Conservation (phyloP, 139 green algal genomes). For the Asterochloris erici region DNA sequence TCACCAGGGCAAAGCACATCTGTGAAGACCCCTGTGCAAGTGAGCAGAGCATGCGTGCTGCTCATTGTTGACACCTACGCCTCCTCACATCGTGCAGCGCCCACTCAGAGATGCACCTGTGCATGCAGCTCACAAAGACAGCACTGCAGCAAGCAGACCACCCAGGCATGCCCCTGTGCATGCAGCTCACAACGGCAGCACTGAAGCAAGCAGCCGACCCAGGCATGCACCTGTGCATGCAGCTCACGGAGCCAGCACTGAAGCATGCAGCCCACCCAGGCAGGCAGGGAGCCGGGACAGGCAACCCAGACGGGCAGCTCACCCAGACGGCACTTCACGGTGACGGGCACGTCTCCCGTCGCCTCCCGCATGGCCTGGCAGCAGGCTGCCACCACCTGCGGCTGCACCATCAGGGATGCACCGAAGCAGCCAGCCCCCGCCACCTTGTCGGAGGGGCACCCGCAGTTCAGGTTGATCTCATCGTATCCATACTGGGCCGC, state of each 20-base stretch:
- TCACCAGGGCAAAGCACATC: no score
- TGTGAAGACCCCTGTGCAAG: no score
- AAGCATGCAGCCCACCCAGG: not conserved
- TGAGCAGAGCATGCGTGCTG: no score
- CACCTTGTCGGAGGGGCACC: conserved; percentile 86
- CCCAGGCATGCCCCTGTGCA: no score
- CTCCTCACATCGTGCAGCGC: no score
- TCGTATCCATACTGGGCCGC: conserved; percentile 77
- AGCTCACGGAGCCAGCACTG: not conserved
- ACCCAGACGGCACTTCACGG: conserved; percentile 87
- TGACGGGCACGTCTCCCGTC: conserved; percentile 47
- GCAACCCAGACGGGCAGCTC: not conserved
- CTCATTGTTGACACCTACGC: no score
- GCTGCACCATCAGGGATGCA: conserved; percentile 81
- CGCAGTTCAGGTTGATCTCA: conserved; percentile 96
- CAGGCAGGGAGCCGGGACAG: not conserved
- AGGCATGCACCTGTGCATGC: not conserved
- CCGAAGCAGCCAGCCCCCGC: conserved; percentile 91
- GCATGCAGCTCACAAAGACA: not conserved
- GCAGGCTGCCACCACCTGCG: conserved; percentile 69
- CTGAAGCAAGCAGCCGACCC: no score
- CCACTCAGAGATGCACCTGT: not conserved
- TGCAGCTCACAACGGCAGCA: not conserved
- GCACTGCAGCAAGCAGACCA: no score
- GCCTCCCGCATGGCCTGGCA: conserved; percentile 52